Base-by-base conservation (phyloP, 768 basidiomycete species). In the Lactifluus hygrophoroides region DNA sequence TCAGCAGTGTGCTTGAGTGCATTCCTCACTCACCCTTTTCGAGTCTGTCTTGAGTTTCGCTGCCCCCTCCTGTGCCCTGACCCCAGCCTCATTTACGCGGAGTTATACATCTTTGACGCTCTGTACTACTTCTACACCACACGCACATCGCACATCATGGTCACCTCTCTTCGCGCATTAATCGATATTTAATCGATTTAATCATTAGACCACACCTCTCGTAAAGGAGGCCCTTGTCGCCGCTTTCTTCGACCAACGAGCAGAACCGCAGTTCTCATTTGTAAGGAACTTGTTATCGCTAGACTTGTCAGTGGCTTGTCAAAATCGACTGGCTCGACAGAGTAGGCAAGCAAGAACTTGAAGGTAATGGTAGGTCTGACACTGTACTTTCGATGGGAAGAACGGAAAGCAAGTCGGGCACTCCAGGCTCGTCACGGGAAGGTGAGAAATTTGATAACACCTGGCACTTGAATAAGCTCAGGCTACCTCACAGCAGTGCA, bases 1-100 rank as follows among this genome's bases (percentile, higher is more conserved):
- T 98, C 56, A 94, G 84, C 71, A 96, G 97, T 66, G 80, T 98
- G 28, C 83, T 98, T 44, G 95, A 98, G 94, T 96, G 67, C 74
- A 92, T 77, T 1, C 8, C 28, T n/a, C 32, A 57, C n/a, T 51
- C 50, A 56, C 60, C 45, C 57, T n/a, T n/a, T n/a, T n/a, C n/a
- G n/a, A n/a, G n/a, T n/a, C n/a, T 46, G 23, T 47, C 48, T 27
- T 32, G 27, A 49, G 34, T 67, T 38, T 37, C 57, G 55, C 51
- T 5, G 23, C 27, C 19, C 1, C n/a, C 32, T 34, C 10, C 25
- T 19, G 37, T 40, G 6, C 9, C 25, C 19, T 42, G n/a, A 23
- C 37, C 35, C 14, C 35, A 35, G 4, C 9, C n/a, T n/a, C n/a
- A n/a, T n/a, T n/a, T 35, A 35, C 14, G 14, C 50, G 50, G 17